Base-by-base conservation (phyloP, 1,139 yeast genomes). In the Lodderomyces parapsilosis region DNA sequence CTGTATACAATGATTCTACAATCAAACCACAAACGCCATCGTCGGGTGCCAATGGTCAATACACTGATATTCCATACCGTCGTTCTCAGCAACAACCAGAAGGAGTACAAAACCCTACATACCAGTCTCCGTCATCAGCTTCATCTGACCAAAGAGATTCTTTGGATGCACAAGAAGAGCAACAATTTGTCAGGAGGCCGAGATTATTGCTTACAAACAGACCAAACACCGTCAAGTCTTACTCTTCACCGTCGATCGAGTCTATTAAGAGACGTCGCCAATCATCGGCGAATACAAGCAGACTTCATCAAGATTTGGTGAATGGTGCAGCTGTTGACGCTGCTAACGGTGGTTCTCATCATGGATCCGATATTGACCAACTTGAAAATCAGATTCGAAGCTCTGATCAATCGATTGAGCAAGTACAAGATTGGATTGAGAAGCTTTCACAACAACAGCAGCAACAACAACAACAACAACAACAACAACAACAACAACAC, bases 1-100 rank as follows among this genome's bases (percentile, higher is more conserved):
- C 93, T 10, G 76, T 88, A 4, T 87, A 90, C 58, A 95, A 96
- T 27, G 83, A 80, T 51, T 65, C 72, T n/a, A 22, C 37, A 23
- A 34, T 34, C 19, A 20, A 34, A 13, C 28, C 19, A 13, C 37
- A 34, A 23, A 13, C 27, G 4, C 28, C 25, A 34, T 13, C 37
- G 8, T 13, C 37, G 8, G 19, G 17, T 14, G 37, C 22, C 5
- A 13, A 13, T 34, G 28, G 18, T 9, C 25, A 20, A 19, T 22
- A 15, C 11, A 2, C 9, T 33, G 25, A 33, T 33, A 20, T 20
- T 10, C 36, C 36, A 33, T 22, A 19, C 18, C 25, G 27, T 22
- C 25, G 27, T 34, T n/a, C n/a, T n/a, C 37, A 19, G 4, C 37
- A 19, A 6, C 27, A 34, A 34, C 18, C 24, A 34, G 25, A 34